phyloP scores from a whole-genome alignment of 192 early-diverging fungal species.

The Entomortierella chlamydospora region DNA sequence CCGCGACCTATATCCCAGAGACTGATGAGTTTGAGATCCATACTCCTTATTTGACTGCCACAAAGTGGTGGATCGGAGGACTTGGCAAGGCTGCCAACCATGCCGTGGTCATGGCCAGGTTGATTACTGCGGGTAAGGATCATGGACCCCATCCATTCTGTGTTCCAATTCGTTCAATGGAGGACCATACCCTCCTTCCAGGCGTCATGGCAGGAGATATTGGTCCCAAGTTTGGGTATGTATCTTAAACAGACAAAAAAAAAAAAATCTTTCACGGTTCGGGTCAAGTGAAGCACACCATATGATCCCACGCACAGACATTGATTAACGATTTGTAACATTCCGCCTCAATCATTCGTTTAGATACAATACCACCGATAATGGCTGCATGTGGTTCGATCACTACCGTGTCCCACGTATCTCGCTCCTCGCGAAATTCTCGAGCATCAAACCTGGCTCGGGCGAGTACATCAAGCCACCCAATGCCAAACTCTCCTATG shows the following conservation, averaged over 20 bases:
- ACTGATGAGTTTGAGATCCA: conserved; percentile 91
- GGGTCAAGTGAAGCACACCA: neutral
- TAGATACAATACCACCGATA: conserved; percentile 83
- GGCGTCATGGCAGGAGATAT: conserved; percentile 88
- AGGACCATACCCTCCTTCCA: conserved; percentile 76
- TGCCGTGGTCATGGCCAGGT: conserved; percentile 86
- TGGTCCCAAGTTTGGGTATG: conserved; percentile 86
- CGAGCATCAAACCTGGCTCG: conserved; percentile 70
- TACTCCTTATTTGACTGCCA: conserved; percentile 77
- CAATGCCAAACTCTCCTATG: conserved; percentile 83
- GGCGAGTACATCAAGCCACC: conserved; percentile 81
- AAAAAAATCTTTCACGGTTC: neutral
- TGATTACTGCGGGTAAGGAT: conserved; percentile 79
- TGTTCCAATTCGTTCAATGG: conserved; percentile 81
- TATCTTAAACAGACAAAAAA: neutral
- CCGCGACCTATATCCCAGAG: conserved; percentile 82
- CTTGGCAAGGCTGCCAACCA: conserved; percentile 83
- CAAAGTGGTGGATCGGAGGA: conserved; percentile 92
- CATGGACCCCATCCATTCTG: conserved; percentile 83
- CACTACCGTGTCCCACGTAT: conserved; percentile 82
- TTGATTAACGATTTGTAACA: neutral
- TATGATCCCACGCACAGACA: conserved; percentile 2
- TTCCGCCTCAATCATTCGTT: neutral
- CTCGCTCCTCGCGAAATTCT: conserved; percentile 81
- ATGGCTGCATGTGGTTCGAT: conserved; percentile 88